Evolutionary conservation across 495 filamentous ascomycete species (phyloP).

Genomic region (Astrothelium subdiscretum): DNA sequence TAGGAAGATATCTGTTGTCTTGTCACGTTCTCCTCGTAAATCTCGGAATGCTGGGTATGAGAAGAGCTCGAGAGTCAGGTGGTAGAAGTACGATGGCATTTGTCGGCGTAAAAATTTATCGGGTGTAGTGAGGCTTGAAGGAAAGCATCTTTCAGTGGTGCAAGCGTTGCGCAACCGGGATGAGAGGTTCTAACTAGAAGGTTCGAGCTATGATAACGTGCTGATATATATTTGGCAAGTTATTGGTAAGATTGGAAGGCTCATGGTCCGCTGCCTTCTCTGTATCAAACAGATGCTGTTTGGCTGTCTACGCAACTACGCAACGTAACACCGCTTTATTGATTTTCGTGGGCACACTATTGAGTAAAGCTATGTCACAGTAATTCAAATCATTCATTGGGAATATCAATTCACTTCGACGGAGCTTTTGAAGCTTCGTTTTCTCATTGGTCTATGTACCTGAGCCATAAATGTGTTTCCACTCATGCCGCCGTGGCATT

Average conservation of each 20-base stretch:
- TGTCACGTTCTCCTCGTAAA: not conserved
- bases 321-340: too few relatives aligned
- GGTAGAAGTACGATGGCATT: conserved; percentile 86
- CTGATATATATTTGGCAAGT: too few relatives aligned
- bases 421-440: not conserved
- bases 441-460: not conserved
- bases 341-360: too few relatives aligned
- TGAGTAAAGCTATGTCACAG: too few relatives aligned
- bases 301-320: too few relatives aligned
- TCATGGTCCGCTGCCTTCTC: too few relatives aligned
- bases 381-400: too few relatives aligned
- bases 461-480: not conserved
- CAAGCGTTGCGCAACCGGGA: not conserved
- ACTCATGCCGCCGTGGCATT: not conserved
- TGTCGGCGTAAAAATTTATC: not conserved
- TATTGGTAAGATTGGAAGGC: too few relatives aligned
- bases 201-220: too few relatives aligned
- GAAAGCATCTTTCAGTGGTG: too few relatives aligned
- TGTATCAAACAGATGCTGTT: too few relatives aligned
- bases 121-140: not conserved
- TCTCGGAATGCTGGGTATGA: conserved; percentile 33
- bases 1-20: conserved; percentile 21
- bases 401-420: not conserved
- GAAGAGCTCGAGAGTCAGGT: conserved; percentile 78
- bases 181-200: not conserved